Base-by-base conservation (phyloP, 225 moss, liverwort and hornwort genomes). In the Thuidium tamariscinum region DNA sequence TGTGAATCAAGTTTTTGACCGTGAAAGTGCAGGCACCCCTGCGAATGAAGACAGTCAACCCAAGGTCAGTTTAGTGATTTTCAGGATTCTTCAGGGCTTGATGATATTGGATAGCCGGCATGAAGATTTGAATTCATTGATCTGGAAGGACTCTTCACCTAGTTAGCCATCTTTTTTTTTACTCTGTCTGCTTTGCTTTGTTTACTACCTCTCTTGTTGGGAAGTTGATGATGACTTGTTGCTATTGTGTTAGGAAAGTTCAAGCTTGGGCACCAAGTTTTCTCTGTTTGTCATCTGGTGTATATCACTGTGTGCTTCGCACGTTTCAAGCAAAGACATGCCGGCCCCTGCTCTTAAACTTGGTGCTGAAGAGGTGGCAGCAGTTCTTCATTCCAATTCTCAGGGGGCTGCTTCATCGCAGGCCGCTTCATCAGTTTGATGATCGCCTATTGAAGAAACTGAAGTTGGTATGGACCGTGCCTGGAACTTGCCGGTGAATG, bases 231-330 rank as follows among this genome's bases (percentile, higher is more conserved):
- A 82, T 57, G 34, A 63, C 65, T 89, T 48, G 63, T 88, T 77
- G 51, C 75, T n/a, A 19, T 82, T 55, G 70, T 74, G 49, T 74
- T 86, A 93, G 93, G 91, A 79, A 84, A 82, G 74, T 80, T 76
- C 91, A 72, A 89, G 91, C 77, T 93, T 93, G 89, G 82, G 89
- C 63, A 91, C 84, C 56, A 89, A 89, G 86, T 68, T 93, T 60
- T 93, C 93, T 80, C 91, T 93, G 60, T 91, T 93, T 80, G 82
- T 93, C 84, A 66, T 93, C 78, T 93, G 93, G 93, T 93, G 93
- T 85, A 86, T 93, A 80, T 93, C 93, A 56, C 86, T 93, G 11
- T 93, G 93, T 83, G 84, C 93, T 84, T 91, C 93, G 36, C 88
- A 70, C 79, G 82, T 93, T 74, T 86, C 86, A 63, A 93, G 89